Evolutionary conservation across 306 rosid species (phyloP).

Genomic region (Pyrus bretschneideri): DNA sequence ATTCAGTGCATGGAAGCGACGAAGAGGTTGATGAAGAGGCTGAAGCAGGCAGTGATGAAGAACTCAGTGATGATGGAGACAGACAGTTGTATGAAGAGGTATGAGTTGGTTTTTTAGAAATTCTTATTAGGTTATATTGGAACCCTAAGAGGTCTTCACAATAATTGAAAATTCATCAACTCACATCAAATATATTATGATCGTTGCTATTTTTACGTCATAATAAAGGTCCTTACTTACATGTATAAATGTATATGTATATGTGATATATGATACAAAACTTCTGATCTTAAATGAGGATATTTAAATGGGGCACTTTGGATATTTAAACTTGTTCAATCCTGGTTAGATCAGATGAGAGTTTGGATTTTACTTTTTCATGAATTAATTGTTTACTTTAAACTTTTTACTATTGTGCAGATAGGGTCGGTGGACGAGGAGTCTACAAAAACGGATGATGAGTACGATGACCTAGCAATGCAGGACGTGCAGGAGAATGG

Average conservation of each 20-base stretch:
- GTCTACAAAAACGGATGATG: constrained; percentile 90
- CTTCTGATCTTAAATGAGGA: neutral
- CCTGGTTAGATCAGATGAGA: neutral
- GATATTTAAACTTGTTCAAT: neutral
- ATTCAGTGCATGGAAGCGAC: constrained; percentile 87
- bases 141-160: neutral
- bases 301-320: neutral
- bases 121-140: neutral
- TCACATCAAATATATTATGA: neutral
- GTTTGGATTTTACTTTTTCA: neutral
- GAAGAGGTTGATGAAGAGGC: constrained; percentile 83
- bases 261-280: neutral
- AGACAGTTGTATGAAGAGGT: constrained; percentile 67
- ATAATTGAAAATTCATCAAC: neutral
- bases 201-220: neutral
- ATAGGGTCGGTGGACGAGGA: constrained; percentile 92
- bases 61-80: constrained; percentile 59
- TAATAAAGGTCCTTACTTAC: no score
- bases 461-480: constrained; percentile 92
- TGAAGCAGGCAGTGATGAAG: constrained; percentile 79
- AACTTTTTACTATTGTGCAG: constrained; percentile 24
- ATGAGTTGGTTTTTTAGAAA: neutral
- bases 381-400: neutral
- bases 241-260: neutral
- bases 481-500: constrained; percentile 50